Base-by-base conservation (phyloP, 106 monocot species). In the Allium cepa region DNA sequence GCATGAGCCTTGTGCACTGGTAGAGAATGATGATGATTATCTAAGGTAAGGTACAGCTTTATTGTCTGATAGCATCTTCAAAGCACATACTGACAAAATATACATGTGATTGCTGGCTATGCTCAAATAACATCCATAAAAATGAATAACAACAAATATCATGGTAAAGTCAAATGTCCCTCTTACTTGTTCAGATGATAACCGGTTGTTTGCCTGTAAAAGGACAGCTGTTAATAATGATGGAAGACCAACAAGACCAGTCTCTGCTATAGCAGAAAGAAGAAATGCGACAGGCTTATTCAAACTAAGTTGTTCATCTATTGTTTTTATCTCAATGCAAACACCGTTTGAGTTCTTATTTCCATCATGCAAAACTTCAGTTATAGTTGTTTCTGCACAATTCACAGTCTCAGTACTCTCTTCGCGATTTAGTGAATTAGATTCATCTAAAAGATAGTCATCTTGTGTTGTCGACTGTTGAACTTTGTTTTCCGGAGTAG, bases 161-260 rank as follows among this genome's bases (percentile, higher is more conserved):
- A 36, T 36, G 36, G 36, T 2, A 36, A 36, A 36, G 36, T 36
- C 36, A 36, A 36, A 36, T 36, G 36, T 5, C 36, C 36, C 1
- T 36, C 56, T 50, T 74, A 96, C 96, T 92, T 88, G 92, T 45
- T 92, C 96, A 66, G 96, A 80, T 65, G 96, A 96, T 53, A 81
- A 67, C 76, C 83, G 76, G 68, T 80, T 92, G 71, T 96, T 96
- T 74, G 96, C 92, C 78, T 96, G 96, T 70, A 96, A 78, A 56
- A 96, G 73, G 55, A 96, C 96, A 56, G 88, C 96, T 70, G 96
- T 96, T 55, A 96, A 80, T 50, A 96, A 79, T 62, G 92, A 96
- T 61, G 88, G 88, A 79, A 96, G 88, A 82, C 96, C 86, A 53
- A 92, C 86, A 73, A 96, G 88, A 62, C 96, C 86, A 17, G 96